Evolutionary conservation across 1,139 yeast species (phyloP).

Genomic region (Eremothecium sinecaudum): DNA sequence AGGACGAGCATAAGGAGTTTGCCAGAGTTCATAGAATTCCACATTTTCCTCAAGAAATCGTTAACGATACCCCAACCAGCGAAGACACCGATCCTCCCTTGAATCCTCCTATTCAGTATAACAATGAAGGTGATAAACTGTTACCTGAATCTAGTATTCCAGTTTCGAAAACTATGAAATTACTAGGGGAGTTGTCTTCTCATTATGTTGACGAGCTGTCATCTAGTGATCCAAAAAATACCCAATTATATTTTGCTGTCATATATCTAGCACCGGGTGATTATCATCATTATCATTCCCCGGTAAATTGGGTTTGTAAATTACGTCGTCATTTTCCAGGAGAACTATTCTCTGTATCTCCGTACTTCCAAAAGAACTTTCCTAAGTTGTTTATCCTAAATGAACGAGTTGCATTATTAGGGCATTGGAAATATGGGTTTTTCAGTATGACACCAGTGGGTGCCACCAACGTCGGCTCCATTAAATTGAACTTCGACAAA

Average conservation of each 20-base stretch:
- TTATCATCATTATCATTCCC: constrained; percentile 95
- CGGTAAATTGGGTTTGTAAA: constrained; percentile 92
- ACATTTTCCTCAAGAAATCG: constrained; percentile 58
- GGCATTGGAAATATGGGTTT: constrained; percentile 95
- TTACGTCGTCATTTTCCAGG: constrained; percentile 93
- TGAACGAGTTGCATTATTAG: constrained; percentile 90
- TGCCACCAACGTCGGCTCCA: constrained; percentile 96
- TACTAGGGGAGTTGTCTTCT: constrained; percentile 24
- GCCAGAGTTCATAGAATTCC: constrained; percentile 71
- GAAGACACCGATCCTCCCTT: constrained; percentile 32
- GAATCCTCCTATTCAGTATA: constrained; percentile 36
- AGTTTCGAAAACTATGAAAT: constrained; percentile 22
- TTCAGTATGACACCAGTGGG: constrained; percentile 99
- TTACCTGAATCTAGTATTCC: constrained; percentile 39
- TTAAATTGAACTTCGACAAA: constrained; percentile 83
- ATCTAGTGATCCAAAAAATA: constrained; percentile 29
- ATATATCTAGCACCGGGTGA: constrained; percentile 97
- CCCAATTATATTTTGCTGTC: constrained; percentile 76
- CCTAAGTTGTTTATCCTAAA: constrained; percentile 83
- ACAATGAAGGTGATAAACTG: constrained; percentile 53
- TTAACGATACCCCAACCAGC: constrained; percentile 39
- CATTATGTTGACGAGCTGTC: constrained; percentile 15
- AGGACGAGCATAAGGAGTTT: constrained; percentile 61
- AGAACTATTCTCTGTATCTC: constrained; percentile 91
- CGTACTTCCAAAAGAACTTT: constrained; percentile 82